These are phyloP conservation scores for Cercospora sojina DNA, from an alignment of 2,329 filamentous ascomycete genomes.

Conservation along the genomic window DNA sequence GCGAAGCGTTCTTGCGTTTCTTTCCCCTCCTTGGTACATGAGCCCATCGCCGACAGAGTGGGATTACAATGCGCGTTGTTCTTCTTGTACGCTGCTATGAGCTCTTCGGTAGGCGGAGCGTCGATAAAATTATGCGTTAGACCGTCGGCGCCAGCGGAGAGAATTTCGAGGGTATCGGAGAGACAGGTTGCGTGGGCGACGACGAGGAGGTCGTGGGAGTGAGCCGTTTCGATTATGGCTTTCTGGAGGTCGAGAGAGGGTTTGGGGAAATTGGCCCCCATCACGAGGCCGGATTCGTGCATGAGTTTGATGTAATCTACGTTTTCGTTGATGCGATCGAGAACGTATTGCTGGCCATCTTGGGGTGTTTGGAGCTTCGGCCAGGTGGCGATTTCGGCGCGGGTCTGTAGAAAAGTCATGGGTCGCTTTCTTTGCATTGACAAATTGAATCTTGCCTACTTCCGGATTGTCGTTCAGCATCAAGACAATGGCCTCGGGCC, in stretches of 20 bases:
- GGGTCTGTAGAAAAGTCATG: constrained; percentile 19
- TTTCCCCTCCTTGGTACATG: constrained; percentile 44
- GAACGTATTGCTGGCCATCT: constrained; percentile 46
- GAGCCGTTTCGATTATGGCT: constrained; percentile 45
- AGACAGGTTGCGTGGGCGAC: constrained; percentile 45
- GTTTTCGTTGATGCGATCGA: constrained; percentile 42
- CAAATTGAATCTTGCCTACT: constrained; percentile 15
- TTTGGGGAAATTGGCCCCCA: constrained; percentile 26
- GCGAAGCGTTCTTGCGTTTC: constrained; percentile 43
- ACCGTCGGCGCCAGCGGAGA: constrained; percentile 45
- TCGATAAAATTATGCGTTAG: constrained; percentile 48
- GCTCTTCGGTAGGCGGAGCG: constrained; percentile 39
- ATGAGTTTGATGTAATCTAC: constrained; percentile 55
- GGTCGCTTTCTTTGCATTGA: neutral
- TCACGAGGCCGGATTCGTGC: constrained; percentile 48
- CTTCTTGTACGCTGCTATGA: constrained; percentile 45
- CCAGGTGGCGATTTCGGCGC: constrained; percentile 47
- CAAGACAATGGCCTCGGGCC: constrained; percentile 49
- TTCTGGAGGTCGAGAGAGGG: constrained; percentile 49
- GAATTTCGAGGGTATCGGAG: constrained; percentile 44
- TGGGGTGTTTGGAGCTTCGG: constrained; percentile 46
- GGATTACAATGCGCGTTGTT: constrained; percentile 47
- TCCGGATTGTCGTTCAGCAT: constrained; percentile 40
- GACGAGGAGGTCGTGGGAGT: constrained; percentile 39
- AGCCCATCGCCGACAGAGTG: constrained; percentile 44